These are phyloP conservation scores for barley (Hordeum vulgare) DNA, from an alignment of 176 grass and related monocot genomes.

Conservation along the genomic window MorexV3_pseudomolecules_assembly NC_058519.1:110842801-110843300, in stretches of 20 bases:
- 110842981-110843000: neutral
- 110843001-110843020: neutral
- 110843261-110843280: conserved; percentile 49
- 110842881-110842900: conserved; percentile 54
- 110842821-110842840: conserved; percentile 41
- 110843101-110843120: conserved; percentile 82
- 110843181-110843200: conserved; percentile 83
- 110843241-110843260: conserved; percentile 55
- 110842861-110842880: conserved; percentile 58
- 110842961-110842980: neutral
- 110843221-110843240: conserved; percentile 74
- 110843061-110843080: neutral
- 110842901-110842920: conserved; percentile 57
- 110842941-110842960: conserved; percentile 62
- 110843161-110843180: conserved; percentile 75
- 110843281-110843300: neutral
- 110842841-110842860: conserved; percentile 52
- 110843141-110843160: conserved; percentile 48
- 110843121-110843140: conserved; percentile 76
- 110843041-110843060: neutral
- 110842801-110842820: conserved; percentile 66
- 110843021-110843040: neutral
- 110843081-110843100: neutral
- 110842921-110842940: conserved; percentile 54
- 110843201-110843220: conserved; percentile 66